Percentiles rank a stretch among this genome's conserved stretches.
phyloP scores from a whole-genome alignment of 2,329 filamentous ascomycete species.

The Teratosphaeria gauchensis region DNA sequence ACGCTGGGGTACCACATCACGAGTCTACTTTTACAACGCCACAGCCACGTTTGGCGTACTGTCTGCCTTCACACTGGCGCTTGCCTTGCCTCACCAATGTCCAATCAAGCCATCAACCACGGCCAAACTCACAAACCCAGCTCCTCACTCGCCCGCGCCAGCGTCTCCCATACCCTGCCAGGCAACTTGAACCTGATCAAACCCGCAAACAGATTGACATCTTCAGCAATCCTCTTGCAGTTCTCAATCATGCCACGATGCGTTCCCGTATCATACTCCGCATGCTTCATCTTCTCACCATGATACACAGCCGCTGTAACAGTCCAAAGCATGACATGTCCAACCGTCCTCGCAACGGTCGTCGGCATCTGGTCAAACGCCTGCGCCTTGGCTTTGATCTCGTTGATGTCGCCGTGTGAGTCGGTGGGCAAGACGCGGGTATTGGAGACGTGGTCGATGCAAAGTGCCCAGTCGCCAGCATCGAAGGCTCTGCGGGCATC shows the following conservation, averaged over 20 bases:
- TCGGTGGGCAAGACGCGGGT: conserved; percentile 74
- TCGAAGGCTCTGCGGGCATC: conserved; percentile 52
- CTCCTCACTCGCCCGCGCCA: conserved; percentile 72
- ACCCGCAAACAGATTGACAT: conserved; percentile 88
- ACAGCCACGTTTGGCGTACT: not conserved
- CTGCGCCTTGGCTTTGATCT: conserved; percentile 69
- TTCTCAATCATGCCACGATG: conserved; percentile 51
- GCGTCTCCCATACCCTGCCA: conserved; percentile 74
- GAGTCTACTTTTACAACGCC: not conserved
- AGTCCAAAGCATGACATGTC: conserved; percentile 87
- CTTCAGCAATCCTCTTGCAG: conserved; percentile 71
- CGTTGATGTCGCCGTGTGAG: conserved; percentile 62
- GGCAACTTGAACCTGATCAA: conserved; percentile 86
- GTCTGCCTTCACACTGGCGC: not conserved
- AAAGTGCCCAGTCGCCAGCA: conserved; percentile 48
- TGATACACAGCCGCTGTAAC: conserved; percentile 77
- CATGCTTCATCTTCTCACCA: conserved; percentile 58
- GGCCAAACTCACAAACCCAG: conserved; percentile 23
- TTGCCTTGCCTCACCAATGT: not conserved
- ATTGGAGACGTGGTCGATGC: conserved; percentile 57
- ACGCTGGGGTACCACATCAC: not conserved
- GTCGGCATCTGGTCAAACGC: conserved; percentile 71
- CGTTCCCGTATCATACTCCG: conserved; percentile 57
- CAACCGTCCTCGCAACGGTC: conserved; percentile 78
- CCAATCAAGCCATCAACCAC: not conserved